Conservation (phyloP, 345 rosid species). For the Kernera saxatilis region DNA sequence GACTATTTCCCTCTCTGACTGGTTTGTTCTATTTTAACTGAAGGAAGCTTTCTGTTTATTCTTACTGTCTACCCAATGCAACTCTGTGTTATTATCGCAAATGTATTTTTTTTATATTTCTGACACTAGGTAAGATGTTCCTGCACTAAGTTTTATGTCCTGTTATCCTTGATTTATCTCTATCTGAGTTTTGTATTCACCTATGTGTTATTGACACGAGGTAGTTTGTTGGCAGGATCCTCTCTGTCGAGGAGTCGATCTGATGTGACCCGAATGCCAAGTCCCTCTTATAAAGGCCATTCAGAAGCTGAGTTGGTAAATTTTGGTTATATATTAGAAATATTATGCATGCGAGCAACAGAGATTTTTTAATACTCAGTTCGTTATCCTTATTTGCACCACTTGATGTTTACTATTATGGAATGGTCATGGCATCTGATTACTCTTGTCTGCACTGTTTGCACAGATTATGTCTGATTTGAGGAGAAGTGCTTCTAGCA, state of each 20-base stretch:
- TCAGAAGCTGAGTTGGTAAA: conserved; percentile 65
- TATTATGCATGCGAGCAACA: conserved; percentile 9
- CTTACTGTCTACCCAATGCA: neutral
- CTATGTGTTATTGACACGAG: conserved; percentile 27
- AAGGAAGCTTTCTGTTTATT: neutral
- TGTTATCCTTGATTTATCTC: neutral
- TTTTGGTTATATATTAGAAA: neutral
- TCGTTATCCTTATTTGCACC: conserved; percentile 22
- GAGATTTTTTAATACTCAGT: conserved; percentile 16
- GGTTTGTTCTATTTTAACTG: neutral
- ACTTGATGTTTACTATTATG: conserved; percentile 24
- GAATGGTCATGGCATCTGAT: conserved; percentile 14
- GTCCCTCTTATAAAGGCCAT: conserved; percentile 43
- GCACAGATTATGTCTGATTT: conserved; percentile 53
- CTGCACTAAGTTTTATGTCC: neutral
- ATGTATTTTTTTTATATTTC: neutral
- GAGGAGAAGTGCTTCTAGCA: conserved; percentile 55
- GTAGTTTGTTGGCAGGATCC: conserved; percentile 38
- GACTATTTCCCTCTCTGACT: neutral
- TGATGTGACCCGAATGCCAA: conserved; percentile 52
- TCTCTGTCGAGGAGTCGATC: conserved; percentile 69
- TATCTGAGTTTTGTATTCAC: conserved; percentile 1
- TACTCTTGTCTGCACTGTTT: conserved; percentile 7
- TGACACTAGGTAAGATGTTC: neutral
- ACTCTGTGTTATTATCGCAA: neutral